phyloP scores from a whole-genome alignment of 1,284 basidiomycete genomes.

The Abortiporus biennis region DNA sequence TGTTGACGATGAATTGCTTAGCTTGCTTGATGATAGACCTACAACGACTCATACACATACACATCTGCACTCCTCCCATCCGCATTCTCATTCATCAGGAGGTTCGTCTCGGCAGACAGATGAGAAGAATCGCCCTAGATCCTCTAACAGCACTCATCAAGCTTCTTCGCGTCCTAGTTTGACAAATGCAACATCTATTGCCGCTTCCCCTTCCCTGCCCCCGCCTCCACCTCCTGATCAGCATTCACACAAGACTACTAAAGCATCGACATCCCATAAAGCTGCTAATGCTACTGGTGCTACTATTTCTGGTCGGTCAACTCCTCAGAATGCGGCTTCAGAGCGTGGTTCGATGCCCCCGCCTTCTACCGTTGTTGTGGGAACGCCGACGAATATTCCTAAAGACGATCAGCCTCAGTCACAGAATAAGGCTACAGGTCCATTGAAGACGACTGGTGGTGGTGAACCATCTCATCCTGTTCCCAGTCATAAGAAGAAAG shows the following conservation, averaged over 20 bases:
- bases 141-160: too few species aligned
- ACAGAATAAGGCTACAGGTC: not conserved
- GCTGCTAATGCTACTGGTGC: too few species aligned
- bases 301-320: slow-evolving; percentile 7
- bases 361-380: slow-evolving; percentile 37
- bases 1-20: slow-evolving; percentile 67
- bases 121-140: too few species aligned
- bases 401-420: too few species aligned
- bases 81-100: not conserved
- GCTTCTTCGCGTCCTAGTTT: too few species aligned
- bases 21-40: slow-evolving; percentile 43
- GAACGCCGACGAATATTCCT: too few species aligned
- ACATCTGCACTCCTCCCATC: not conserved
- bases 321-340: slow-evolving; percentile 7
- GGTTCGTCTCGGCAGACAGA: too few species aligned
- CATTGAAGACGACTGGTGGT: slow-evolving; percentile 7
- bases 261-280: not conserved
- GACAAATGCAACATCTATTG: not conserved
- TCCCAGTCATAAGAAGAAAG: slow-evolving; percentile 38
- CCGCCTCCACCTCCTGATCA: not conserved
- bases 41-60: slow-evolving; percentile 6
- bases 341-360: slow-evolving; percentile 54
- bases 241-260: too few species aligned
- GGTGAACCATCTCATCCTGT: slow-evolving; percentile 14
- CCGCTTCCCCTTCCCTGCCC: not conserved